Evolutionary conservation across 805 yeast species (phyloP).

Genomic region (Ogataea nonfermentans): DNA sequence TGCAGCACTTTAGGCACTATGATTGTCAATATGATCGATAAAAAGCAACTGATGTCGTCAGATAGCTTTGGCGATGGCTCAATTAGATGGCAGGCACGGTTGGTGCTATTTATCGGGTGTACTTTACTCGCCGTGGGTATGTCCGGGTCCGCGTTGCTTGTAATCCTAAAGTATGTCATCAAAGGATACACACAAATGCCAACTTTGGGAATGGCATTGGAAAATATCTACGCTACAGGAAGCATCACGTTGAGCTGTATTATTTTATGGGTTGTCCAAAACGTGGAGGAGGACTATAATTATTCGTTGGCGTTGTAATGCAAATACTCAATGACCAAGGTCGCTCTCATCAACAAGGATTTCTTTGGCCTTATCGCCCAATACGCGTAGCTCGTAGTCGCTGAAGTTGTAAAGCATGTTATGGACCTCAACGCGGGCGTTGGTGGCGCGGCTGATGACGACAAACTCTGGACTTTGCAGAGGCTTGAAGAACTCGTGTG

Average conservation of each 20-base stretch:
- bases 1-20: slow-evolving; percentile 89
- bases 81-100: slow-evolving; percentile 91
- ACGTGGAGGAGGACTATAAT: slow-evolving; percentile 93
- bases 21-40: slow-evolving; percentile 71
- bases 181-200: slow-evolving; percentile 76
- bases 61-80: slow-evolving; percentile 36
- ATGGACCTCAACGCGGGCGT: slow-evolving; percentile 38
- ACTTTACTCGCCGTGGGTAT: slow-evolving; percentile 63
- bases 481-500: slow-evolving; percentile 88
- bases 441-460: slow-evolving; percentile 31
- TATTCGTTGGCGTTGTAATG: slow-evolving; percentile 66
- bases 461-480: slow-evolving; percentile 56
- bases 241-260: slow-evolving; percentile 87
- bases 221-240: slow-evolving; percentile 78
- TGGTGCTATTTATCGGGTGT: slow-evolving; percentile 87
- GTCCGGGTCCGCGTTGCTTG: slow-evolving; percentile 12
- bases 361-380: slow-evolving; percentile 27
- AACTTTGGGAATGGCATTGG: slow-evolving; percentile 90
- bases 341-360: slow-evolving; percentile 24
- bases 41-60: slow-evolving; percentile 42
- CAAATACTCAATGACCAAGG: slow-evolving; percentile 3
- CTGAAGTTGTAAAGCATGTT: slow-evolving; percentile 64
- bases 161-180: slow-evolving; percentile 78
- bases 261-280: slow-evolving; percentile 89
- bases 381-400: slow-evolving; percentile 49